These are phyloP conservation scores for Pyrus betulifolia DNA, from an alignment of 306 rosid genomes.

Conservation along the genomic window DNA sequence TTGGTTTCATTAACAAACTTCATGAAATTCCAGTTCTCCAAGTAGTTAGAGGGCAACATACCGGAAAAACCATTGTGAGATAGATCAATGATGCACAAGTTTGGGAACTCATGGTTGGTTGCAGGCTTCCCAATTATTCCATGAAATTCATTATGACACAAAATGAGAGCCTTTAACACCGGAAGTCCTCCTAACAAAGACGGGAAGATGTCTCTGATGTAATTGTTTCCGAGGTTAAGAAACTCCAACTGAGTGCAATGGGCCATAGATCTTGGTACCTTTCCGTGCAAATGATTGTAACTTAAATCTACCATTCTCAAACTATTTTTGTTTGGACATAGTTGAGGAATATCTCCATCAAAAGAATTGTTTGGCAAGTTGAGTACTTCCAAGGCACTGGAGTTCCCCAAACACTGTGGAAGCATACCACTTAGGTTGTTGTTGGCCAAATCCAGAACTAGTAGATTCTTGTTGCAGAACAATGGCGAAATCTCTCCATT, in stretches of 20 bases:
- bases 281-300: slow-evolving; percentile 10
- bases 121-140: background rate
- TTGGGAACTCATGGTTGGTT: background rate
- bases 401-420: background rate
- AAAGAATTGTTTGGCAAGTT: background rate
- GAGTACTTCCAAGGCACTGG: background rate
- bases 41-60: background rate
- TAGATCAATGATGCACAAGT: background rate
- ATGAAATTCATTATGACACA: slow-evolving; percentile 1
- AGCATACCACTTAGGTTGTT: background rate
- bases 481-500: too few relatives aligned
- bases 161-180: background rate
- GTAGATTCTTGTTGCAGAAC: background rate
- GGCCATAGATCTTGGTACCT: slow-evolving; percentile 9
- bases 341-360: background rate
- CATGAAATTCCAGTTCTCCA: background rate
- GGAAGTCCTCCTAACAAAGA: slow-evolving; percentile 31
- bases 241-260: background rate
- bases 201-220: slow-evolving; percentile 25
- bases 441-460: background rate
- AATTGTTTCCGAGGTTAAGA: slow-evolving; percentile 9
- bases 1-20: background rate
- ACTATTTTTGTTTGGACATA: background rate
- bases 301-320: slow-evolving; percentile 12
- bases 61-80: slow-evolving; percentile 1